These are phyloP conservation scores for Sanghuangporus sanghuang DNA, from an alignment of 1,284 basidiomycete species.

Conservation along the genomic window DNA sequence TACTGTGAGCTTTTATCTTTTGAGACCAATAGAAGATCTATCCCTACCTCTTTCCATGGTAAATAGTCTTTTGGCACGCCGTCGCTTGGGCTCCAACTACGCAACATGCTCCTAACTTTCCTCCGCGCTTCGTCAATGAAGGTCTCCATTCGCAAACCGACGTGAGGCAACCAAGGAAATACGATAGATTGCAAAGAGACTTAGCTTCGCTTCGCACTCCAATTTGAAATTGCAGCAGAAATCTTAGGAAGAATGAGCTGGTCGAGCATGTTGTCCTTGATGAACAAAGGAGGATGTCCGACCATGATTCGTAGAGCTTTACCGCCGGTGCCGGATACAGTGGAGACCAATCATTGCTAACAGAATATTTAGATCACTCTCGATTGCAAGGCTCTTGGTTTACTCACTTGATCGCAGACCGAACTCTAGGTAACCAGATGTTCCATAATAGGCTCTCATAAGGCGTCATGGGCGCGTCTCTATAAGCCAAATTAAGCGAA, in stretches of 20 bases:
- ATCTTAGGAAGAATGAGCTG: slow-evolving; percentile 95
- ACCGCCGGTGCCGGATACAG: slow-evolving; percentile 71
- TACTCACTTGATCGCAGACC: slow-evolving; percentile 74
- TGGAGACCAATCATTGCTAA: slow-evolving; percentile 84
- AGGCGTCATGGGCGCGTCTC: slow-evolving; percentile 81
- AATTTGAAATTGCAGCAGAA: slow-evolving; percentile 76
- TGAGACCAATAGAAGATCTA: not conserved
- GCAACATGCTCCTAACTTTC: slow-evolving; percentile 75
- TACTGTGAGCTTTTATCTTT: slow-evolving; percentile 28
- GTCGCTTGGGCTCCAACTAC: slow-evolving; percentile 74
- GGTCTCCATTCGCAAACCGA: slow-evolving; percentile 75
- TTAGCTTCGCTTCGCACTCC: slow-evolving; percentile 60
- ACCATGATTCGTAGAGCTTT: slow-evolving; percentile 86
- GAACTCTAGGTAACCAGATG: slow-evolving; percentile 91
- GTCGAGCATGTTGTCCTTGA: slow-evolving; percentile 92
- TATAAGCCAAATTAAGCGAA: slow-evolving; percentile 20
- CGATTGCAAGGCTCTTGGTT: not conserved
- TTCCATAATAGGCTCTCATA: slow-evolving; percentile 95
- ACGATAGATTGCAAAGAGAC: slow-evolving; percentile 75
- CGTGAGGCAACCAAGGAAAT: slow-evolving; percentile 93
- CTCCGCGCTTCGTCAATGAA: slow-evolving; percentile 82
- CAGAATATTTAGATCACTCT: slow-evolving; percentile 2
- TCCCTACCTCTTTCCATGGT: slow-evolving; percentile 73
- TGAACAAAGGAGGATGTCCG: slow-evolving; percentile 83
- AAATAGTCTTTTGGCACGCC: slow-evolving; percentile 69